These are phyloP conservation scores for Senna tora DNA, from an alignment of 306 rosid species.

Conservation along the genomic window DNA sequence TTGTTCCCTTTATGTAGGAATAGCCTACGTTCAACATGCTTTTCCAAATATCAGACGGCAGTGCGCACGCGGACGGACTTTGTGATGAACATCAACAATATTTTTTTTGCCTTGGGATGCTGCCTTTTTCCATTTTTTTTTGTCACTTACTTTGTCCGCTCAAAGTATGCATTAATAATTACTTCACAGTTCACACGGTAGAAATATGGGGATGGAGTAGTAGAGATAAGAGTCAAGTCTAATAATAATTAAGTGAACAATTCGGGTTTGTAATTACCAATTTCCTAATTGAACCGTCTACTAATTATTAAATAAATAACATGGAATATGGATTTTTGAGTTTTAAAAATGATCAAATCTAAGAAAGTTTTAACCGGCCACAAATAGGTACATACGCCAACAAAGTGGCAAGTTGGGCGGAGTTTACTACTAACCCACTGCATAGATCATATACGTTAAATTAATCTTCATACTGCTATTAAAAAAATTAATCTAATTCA, in stretches of 20 bases:
- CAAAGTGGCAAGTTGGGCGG: constrained; percentile 29
- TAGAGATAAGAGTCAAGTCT: too few species aligned
- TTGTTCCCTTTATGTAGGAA: background rate
- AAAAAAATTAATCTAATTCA: too few species aligned
- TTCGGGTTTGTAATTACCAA: too few species aligned
- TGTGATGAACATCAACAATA: background rate
- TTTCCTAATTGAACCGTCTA: too few species aligned
- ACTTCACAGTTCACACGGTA: too few species aligned
- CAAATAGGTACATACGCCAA: background rate
- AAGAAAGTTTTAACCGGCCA: background rate
- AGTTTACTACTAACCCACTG: constrained; percentile 8
- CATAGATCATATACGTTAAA: background rate
- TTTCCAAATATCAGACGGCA: background rate
- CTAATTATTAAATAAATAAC: too few species aligned
- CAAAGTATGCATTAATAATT: background rate
- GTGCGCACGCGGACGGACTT: constrained; percentile 14
- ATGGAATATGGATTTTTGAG: constrained; percentile 1
- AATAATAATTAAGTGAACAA: too few species aligned
- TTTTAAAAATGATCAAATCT: background rate
- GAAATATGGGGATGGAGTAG: background rate
- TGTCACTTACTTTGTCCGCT: constrained; percentile 4
- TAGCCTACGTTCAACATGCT: background rate
- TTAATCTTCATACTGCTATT: background rate
- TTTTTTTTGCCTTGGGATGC: background rate
- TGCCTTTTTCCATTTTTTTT: background rate